A percentile compares a stretch with the other conserved stretches of the same genome.
These are phyloP conservation scores for Aspergillus caelatus DNA, from an alignment of 2,329 filamentous ascomycete genomes.

Conservation along the genomic window DNA sequence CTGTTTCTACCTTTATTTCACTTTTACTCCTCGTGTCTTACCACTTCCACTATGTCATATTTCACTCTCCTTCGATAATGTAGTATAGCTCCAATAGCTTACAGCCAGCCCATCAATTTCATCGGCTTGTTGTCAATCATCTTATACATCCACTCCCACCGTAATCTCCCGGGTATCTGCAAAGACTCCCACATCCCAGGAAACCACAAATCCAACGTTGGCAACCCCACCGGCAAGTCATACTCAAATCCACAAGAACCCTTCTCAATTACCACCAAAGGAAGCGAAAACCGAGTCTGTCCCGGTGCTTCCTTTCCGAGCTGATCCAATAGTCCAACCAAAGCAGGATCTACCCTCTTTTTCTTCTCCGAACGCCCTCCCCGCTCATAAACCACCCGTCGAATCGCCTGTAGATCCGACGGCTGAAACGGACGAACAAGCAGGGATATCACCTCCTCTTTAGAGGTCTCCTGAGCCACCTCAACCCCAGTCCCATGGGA, in stretches of 20 bases:
- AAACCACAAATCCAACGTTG: conserved; percentile 30
- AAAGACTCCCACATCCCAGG: conserved; percentile 15
- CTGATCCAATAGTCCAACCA: conserved; percentile 10
- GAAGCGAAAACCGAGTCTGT: conserved; percentile 46
- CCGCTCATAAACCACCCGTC: conserved; percentile 11
- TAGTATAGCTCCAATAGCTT: conserved; percentile 31
- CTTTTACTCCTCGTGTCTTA: conserved; percentile 7
- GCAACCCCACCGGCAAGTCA: conserved; percentile 29
- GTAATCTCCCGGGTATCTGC: conserved; percentile 26
- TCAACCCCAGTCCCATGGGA: not conserved
- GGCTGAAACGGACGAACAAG: conserved; percentile 44
- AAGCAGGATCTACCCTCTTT: not conserved
- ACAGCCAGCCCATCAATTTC: conserved; percentile 35
- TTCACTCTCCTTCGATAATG: conserved; percentile 15
- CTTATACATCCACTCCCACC: conserved; percentile 47
- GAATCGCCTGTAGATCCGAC: conserved; percentile 32
- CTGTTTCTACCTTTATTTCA: not conserved
- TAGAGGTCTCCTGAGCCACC: not conserved
- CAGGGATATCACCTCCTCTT: conserved; percentile 26
- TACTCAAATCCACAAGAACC: not conserved
- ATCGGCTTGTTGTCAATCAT: conserved; percentile 38
- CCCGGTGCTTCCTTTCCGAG: conserved; percentile 38
- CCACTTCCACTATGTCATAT: conserved; percentile 10
- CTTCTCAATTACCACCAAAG: conserved; percentile 32
- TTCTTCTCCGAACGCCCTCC: conserved; percentile 5